Base-by-base conservation (phyloP, 345 rosid species). In the Ricinus communis region DNA sequence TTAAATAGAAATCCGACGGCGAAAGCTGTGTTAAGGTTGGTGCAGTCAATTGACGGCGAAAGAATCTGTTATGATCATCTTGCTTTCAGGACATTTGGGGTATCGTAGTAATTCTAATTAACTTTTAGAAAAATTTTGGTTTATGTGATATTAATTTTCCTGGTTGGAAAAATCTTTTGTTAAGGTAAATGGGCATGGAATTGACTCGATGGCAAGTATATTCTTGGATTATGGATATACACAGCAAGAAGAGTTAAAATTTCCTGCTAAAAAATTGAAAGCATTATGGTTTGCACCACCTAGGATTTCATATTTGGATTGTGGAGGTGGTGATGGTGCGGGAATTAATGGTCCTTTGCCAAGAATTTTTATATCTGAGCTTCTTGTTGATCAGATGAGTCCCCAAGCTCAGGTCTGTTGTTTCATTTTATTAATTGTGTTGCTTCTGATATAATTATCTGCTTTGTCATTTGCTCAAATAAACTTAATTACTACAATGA, bases 231-330 rank as follows among this genome's bases (percentile, higher is more conserved):
- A 84, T 76, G 98, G 98, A 6, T 94, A 90, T 72, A 88, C 88
- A 14, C 90, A 67, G 25, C 74, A 56, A 77, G 97, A 90, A 66
- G 94, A 91, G 85, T 77, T 93, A 21, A 85, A 81, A n/a, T 94
- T 94, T 80, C 98, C 93, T 1, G 98, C 93, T 1, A 94, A 94
- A 78, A 91, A 94, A 71, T 79, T 94, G 68, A 87, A 85, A 79
- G 98, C 98, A 22, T 68, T 94, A 59, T 94, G 98, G 98, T 90
- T 91, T 85, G 82, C 98, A 7, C 98, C 97, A 69, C 98, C 97
- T 46, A 28, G 59, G 71, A 60, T 51, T 80, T 73, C 83, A 49
- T 55, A 14, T 47, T 28, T 73, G 36, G 77, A 76, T 61, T 79
- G 69, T 59, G 91, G 92, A 50, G 78, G 80, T 52, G 88, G 96